Percentiles rank a stretch among this genome's conserved stretches.
These are phyloP conservation scores for Neonectria neomacrospora DNA, from an alignment of 2,329 filamentous ascomycete species.

Conservation along the genomic window DNA sequence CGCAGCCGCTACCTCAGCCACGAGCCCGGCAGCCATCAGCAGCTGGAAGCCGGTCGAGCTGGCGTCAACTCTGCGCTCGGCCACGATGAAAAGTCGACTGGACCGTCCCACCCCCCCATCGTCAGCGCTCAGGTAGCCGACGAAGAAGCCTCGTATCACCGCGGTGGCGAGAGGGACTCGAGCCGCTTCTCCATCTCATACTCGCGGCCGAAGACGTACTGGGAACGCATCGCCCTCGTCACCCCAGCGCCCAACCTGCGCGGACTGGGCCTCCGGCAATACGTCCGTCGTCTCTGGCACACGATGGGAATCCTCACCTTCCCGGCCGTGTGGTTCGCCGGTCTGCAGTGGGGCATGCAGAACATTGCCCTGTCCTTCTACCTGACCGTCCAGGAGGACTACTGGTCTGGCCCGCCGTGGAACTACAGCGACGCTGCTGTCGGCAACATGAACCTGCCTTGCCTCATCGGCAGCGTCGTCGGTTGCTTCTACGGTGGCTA, in stretches of 20 bases:
- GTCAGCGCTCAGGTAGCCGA: conserved; percentile 25
- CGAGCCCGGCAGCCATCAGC: conserved; percentile 22
- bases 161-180: conserved; percentile 30
- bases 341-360: conserved; percentile 69
- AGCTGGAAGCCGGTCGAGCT: conserved; percentile 22
- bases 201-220: conserved; percentile 59
- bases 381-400: conserved; percentile 66
- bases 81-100: conserved; percentile 23
- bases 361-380: conserved; percentile 71
- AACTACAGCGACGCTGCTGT: conserved; percentile 64
- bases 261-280: conserved; percentile 65
- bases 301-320: conserved; percentile 68
- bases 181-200: conserved; percentile 40
- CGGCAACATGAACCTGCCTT: conserved; percentile 68
- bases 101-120: conserved; percentile 13
- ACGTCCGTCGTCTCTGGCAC: conserved; percentile 62
- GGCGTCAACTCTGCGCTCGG: conserved; percentile 27
- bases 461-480: conserved; percentile 63
- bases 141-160: conserved; percentile 30
- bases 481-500: conserved; percentile 69
- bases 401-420: conserved; percentile 64
- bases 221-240: conserved; percentile 65
- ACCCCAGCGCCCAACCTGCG: conserved; percentile 65
- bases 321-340: conserved; percentile 66
- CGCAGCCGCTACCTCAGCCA: conserved; percentile 52